A percentile compares a stretch with the other conserved stretches of the same genome.
Evolutionary conservation across 78 protist genomes (phyloP).

Genomic region (Ministeria vibrans): DNA sequence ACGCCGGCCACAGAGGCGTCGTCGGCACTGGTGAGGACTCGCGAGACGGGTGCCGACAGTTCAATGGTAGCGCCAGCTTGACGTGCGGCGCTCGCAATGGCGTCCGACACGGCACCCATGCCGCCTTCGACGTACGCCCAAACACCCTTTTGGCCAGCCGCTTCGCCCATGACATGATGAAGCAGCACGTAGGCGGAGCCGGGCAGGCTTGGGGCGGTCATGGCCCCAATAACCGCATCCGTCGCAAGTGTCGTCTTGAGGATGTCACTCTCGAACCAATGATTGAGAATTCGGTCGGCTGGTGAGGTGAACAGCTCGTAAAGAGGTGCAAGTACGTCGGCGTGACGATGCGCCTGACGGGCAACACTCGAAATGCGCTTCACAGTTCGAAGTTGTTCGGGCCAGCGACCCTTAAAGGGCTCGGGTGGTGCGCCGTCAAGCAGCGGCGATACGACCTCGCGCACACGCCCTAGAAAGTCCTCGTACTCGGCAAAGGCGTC

Average conservation of each 20-base stretch:
- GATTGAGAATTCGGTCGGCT: slow-evolving; percentile 19
- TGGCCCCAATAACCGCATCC: slow-evolving; percentile 59
- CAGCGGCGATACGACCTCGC: slow-evolving; percentile 17
- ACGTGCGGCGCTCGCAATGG: slow-evolving; percentile 24
- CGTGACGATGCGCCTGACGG: neutral
- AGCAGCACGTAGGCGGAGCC: slow-evolving; percentile 55
- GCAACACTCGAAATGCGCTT: neutral
- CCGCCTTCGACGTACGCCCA: slow-evolving; percentile 56
- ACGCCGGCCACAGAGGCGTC: neutral
- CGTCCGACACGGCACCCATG: slow-evolving; percentile 37
- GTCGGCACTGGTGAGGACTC: neutral
- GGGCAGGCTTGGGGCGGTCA: slow-evolving; percentile 6
- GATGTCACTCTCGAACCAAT: slow-evolving; percentile 38
- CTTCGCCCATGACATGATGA: slow-evolving; percentile 60
- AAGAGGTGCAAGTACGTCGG: neutral
- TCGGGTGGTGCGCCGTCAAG: slow-evolving; percentile 5
- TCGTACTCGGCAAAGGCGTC: slow-evolving; percentile 16
- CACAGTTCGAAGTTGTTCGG: neutral
- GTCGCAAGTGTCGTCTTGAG: slow-evolving; percentile 54
- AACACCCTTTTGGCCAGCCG: slow-evolving; percentile 8
- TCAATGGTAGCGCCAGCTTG: slow-evolving; percentile 12
- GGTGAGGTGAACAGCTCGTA: slow-evolving; percentile 36
- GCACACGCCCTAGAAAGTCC: neutral
- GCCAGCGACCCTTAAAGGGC: neutral
- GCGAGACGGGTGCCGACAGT: neutral